These are phyloP conservation scores for Curvularia sp. DNA, from an alignment of 2,329 filamentous ascomycete genomes.

Conservation along the genomic window DNA sequence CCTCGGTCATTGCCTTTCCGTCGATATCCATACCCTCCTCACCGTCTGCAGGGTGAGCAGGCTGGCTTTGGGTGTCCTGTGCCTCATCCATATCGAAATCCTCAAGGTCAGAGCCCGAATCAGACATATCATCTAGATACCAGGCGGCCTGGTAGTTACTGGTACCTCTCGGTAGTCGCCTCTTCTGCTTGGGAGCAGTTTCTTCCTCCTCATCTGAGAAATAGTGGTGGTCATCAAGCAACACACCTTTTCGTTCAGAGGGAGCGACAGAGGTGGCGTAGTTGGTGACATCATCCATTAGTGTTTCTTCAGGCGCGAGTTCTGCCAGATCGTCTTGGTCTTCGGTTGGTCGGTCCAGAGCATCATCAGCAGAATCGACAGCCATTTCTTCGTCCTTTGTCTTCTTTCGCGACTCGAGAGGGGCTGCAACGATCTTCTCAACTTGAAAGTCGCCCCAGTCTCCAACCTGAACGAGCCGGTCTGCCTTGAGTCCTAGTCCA, in stretches of 20 bases:
- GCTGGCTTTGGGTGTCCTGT: constrained; percentile 59
- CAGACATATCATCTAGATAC: constrained; percentile 84
- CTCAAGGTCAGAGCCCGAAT: constrained; percentile 82
- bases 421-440: constrained; percentile 82
- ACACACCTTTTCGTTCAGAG: constrained; percentile 75
- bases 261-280: constrained; percentile 55
- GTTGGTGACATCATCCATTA: constrained; percentile 74
- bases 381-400: constrained; percentile 72
- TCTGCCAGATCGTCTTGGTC: constrained; percentile 85
- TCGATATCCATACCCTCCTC: constrained; percentile 66
- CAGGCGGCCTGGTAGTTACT: constrained; percentile 94
- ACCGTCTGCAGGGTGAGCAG: constrained; percentile 79
- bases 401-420: constrained; percentile 65
- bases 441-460: constrained; percentile 96
- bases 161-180: constrained; percentile 84
- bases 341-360: constrained; percentile 74
- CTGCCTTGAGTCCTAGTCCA: constrained; percentile 85
- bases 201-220: constrained; percentile 85
- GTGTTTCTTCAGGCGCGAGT: constrained; percentile 83
- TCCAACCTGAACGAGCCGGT: constrained; percentile 87
- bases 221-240: constrained; percentile 97
- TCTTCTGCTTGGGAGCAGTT: constrained; percentile 67
- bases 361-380: constrained; percentile 65
- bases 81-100: constrained; percentile 67
- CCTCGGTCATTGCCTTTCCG: constrained; percentile 72